Evolutionary conservation across 306 rosid species (phyloP).

Genomic region (Castanospermum australe): DNA sequence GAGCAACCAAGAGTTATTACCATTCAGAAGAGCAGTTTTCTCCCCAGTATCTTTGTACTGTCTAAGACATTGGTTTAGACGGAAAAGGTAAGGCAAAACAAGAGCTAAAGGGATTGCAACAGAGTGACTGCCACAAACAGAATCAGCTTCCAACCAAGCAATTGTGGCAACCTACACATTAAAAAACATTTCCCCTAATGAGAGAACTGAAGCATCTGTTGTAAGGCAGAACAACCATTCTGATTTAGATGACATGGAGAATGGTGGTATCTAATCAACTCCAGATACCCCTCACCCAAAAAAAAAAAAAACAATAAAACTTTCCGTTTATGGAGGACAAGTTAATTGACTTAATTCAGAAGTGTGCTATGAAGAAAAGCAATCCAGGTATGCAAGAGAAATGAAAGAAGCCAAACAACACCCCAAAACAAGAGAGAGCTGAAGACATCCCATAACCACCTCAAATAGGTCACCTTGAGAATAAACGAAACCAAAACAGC

Average conservation of each 20-base stretch:
- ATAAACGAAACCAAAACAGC: background rate
- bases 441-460: background rate
- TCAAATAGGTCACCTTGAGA: background rate
- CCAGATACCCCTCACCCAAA: no score
- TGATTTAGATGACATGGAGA: no score
- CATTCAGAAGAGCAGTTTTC: slow-evolving; percentile 62
- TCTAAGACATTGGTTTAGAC: slow-evolving; percentile 72
- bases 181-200: slow-evolving; percentile 17
- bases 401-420: background rate
- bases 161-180: slow-evolving; percentile 78
- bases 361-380: background rate
- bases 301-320: no score
- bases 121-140: no score
- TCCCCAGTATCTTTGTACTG: slow-evolving; percentile 73
- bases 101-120: slow-evolving; percentile 70
- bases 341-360: background rate
- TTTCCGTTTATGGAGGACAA: background rate
- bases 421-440: background rate
- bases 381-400: background rate
- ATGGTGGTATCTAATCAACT: no score
- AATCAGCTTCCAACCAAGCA: slow-evolving; percentile 91
- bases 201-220: background rate
- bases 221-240: background rate
- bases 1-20: slow-evolving; percentile 31
- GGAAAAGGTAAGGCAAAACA: slow-evolving; percentile 74